Percentiles rank a stretch among this genome's conserved stretches.
Conservation (phyloP, 495 filamentous ascomycete species). For the Aspergillus sparsus region DNA sequence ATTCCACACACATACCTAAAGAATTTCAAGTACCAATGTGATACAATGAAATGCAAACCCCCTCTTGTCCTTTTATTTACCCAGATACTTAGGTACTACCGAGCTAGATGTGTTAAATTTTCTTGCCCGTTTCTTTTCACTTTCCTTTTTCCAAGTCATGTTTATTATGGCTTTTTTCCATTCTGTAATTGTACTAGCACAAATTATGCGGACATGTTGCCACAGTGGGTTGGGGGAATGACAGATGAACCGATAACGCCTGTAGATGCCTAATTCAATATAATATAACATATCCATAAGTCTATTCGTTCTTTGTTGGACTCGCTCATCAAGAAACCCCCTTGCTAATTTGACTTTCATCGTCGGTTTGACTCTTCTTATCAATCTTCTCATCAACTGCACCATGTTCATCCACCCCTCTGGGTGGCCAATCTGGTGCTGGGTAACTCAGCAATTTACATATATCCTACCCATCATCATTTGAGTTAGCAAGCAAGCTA, state of each 20-base stretch:
- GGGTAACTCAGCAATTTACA: constrained; percentile 52
- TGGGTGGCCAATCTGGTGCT: constrained; percentile 43
- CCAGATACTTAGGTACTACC: no score
- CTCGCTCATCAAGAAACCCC: no score
- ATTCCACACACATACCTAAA: no score
- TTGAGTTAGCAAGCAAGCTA: not conserved
- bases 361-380: not conserved
- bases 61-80: no score
- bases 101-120: no score
- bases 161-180: not conserved
- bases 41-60: no score
- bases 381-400: not conserved
- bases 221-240: not conserved
- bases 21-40: no score
- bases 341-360: not conserved
- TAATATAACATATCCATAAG: not conserved
- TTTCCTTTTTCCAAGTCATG: no score
- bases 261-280: not conserved
- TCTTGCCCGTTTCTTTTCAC: no score
- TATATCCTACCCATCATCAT: constrained; percentile 37
- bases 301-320: no score
- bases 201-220: not conserved
- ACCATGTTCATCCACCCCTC: not conserved
- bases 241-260: constrained; percentile 1
- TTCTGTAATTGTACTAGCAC: not conserved